Evolutionary conservation across 345 rosid species (phyloP).

Genomic region (Citrus mangshanensis): DNA sequence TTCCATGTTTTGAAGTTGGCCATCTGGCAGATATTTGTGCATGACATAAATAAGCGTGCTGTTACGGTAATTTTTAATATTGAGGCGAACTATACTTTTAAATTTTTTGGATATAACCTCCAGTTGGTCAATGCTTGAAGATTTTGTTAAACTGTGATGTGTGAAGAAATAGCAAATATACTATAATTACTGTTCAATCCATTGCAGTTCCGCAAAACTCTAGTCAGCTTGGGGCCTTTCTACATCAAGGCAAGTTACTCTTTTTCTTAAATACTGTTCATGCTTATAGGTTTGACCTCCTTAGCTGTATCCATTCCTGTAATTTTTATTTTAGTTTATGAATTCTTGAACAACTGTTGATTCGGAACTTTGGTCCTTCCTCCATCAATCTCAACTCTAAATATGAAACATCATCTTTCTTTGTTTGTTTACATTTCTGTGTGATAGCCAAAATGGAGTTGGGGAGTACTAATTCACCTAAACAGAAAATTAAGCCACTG

Average conservation of each 20-base stretch:
- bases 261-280: background rate
- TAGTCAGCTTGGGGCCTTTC: conserved; percentile 88
- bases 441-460: background rate
- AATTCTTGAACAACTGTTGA: background rate
- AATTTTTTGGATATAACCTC: background rate
- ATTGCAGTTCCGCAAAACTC: conserved; percentile 85
- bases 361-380: background rate
- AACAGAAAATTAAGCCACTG: background rate
- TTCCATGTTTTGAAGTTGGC: conserved; percentile 72
- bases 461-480: background rate
- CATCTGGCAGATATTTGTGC: conserved; percentile 63
- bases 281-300: background rate
- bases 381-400: background rate
- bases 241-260: conserved; percentile 71
- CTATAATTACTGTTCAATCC: conserved; percentile 2
- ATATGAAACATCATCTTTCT: background rate
- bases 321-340: background rate
- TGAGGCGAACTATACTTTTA: background rate
- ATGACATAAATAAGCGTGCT: conserved; percentile 72
- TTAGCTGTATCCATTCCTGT: background rate
- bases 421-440: background rate
- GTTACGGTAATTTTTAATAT: conserved; percentile 45
- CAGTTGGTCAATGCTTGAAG: background rate
- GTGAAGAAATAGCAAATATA: background rate
- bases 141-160: conserved; percentile 1